Evolutionary conservation across 306 rosid species (phyloP), one percentile per base, ranked within the genome.

Genomic region (Cicer chorassanicum): DNA sequence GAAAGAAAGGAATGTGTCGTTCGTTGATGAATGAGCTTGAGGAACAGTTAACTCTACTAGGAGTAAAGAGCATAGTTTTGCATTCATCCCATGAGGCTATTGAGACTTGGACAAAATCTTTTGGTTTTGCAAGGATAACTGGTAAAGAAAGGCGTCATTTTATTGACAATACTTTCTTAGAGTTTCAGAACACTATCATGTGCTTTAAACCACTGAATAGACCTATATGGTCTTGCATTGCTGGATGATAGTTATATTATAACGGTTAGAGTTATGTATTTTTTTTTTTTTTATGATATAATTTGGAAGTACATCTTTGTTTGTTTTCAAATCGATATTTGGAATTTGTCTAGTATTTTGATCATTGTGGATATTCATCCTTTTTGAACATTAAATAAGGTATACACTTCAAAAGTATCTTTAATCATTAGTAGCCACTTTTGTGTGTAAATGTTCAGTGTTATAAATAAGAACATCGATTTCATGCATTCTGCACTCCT

Each of bases 1-100:
- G 95, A 8, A 62, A 76, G n/a, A 76, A 0, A 0, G 95, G 96
- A 15, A 80, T 92, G 96, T 87, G 98, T 36, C n/a, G 80, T 0
- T 9, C 74, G 4, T 39, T 87, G 88, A 86, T 92, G 90, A 18
- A 70, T 8, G 88, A 79, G 85, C 88, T 92, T 39, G 89, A 90
- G 73, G 78, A 64, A 12, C 76, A 57, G 81, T 80, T 93, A 12
- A 21, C 0, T 43, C 5, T 38, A 0, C 61, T 89, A 9, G 93
- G 95, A n/a, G 90, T 93, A 9, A 84, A 21, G 89, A 82, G 50
- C 78, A 16, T 93, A 45, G 54, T 82, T 65, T 65, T 93, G 72
- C 95, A 93, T 43, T 84, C 98, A 1, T 78, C 79, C 40, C 29
- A 24, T 7, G 1, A 8, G 9, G 80, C 80, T 2, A 44, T 93